Conservation (phyloP, 2,329 filamentous ascomycete genomes). For the Neopestalotiopsis sp. region DNA sequence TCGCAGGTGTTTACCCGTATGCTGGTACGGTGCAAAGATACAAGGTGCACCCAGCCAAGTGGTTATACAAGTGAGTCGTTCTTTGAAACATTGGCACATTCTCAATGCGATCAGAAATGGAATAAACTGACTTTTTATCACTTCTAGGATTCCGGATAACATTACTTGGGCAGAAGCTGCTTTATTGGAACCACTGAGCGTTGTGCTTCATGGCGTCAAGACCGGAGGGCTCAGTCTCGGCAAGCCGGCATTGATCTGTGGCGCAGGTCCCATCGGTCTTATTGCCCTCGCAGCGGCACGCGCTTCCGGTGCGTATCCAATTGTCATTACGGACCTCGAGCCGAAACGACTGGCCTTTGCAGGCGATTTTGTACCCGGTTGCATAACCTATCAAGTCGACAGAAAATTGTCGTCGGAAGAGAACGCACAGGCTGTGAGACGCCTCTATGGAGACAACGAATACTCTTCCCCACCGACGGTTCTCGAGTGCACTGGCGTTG, state of each 20-base stretch:
- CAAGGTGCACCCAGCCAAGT: constrained; percentile 65
- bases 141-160: constrained; percentile 53
- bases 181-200: constrained; percentile 67
- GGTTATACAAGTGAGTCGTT: constrained; percentile 52
- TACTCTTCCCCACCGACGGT: constrained; percentile 63
- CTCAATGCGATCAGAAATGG: background rate
- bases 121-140: constrained; percentile 13
- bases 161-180: constrained; percentile 64
- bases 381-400: constrained; percentile 59
- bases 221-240: constrained; percentile 59
- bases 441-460: constrained; percentile 55
- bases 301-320: constrained; percentile 66
- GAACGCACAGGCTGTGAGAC: constrained; percentile 57
- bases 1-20: constrained; percentile 66
- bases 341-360: constrained; percentile 61
- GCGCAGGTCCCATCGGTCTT: constrained; percentile 68
- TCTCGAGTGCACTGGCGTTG: constrained; percentile 70
- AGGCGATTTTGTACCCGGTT: constrained; percentile 58
- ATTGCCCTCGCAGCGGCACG: constrained; percentile 61
- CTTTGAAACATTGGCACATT: background rate
- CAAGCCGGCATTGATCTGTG: constrained; percentile 60
- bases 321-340: constrained; percentile 69
- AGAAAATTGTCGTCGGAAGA: constrained; percentile 47
- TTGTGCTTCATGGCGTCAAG: constrained; percentile 65
- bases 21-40: constrained; percentile 65